phyloP scores from a whole-genome alignment of 1,284 basidiomycete genomes.

The Heterobasidion irregulare region DNA sequence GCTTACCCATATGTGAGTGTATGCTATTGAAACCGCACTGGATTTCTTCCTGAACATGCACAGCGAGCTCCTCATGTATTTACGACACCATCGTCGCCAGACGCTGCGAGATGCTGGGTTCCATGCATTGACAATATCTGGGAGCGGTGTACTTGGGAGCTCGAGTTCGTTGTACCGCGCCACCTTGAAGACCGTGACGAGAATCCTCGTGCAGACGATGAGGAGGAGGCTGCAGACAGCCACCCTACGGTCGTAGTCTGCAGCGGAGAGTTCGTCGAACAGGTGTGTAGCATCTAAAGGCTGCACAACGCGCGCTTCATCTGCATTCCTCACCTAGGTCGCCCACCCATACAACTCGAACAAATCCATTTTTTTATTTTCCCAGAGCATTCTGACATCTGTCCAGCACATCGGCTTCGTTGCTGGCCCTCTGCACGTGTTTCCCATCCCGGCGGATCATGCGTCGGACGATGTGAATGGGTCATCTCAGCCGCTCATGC shows the following conservation, averaged over 20 bases:
- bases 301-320: conserved; percentile 9
- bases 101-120: conserved; percentile 93
- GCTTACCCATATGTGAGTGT: conserved; percentile 80
- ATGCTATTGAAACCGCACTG: background rate
- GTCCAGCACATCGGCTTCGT: conserved; percentile 96
- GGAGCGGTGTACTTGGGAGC: conserved; percentile 98
- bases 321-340: conserved; percentile 40
- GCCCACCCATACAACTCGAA: conserved; percentile 90
- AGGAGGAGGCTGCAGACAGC: conserved; percentile 46
- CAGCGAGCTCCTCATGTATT: conserved; percentile 91
- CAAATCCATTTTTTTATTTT: conserved; percentile 93
- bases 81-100: conserved; percentile 82
- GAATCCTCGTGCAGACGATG: conserved; percentile 30
- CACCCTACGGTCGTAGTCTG: conserved; percentile 83
- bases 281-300: conserved; percentile 40
- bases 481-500: conserved; percentile 76
- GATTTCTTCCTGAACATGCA: conserved; percentile 1
- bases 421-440: conserved; percentile 87
- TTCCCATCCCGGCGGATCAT: conserved; percentile 61
- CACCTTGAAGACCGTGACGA: conserved; percentile 66
- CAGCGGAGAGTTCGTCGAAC: conserved; percentile 91
- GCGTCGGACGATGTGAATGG: conserved; percentile 49
- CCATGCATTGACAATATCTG: conserved; percentile 94
- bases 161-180: conserved; percentile 91
- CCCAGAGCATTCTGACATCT: conserved; percentile 83